Conservation (phyloP, 179 eudicot species). For the Actinidia arguta region DNA sequence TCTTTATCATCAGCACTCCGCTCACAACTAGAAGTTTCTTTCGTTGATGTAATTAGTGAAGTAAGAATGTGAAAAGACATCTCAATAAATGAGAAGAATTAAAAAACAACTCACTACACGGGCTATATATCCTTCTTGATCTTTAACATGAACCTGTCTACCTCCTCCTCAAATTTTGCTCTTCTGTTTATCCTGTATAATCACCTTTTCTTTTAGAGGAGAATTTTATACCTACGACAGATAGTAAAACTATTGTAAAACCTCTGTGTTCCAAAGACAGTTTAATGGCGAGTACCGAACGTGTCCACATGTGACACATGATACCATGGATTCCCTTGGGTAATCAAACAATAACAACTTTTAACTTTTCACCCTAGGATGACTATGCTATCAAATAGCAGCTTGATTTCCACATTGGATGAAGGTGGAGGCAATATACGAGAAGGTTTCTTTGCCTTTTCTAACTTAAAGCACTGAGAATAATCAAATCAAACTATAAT, state of each 20-base stretch:
- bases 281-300: background rate
- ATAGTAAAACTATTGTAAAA: background rate
- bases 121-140: slow-evolving; percentile 72
- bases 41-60: slow-evolving; percentile 43
- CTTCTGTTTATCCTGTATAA: slow-evolving; percentile 69
- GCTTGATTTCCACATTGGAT: slow-evolving; percentile 54
- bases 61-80: slow-evolving; percentile 2
- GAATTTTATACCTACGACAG: background rate
- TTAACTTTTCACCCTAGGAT: slow-evolving; percentile 60
- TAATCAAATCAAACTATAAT: slow-evolving; percentile 21
- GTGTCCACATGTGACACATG: slow-evolving; percentile 5
- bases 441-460: slow-evolving; percentile 67
- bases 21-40: slow-evolving; percentile 85
- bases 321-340: slow-evolving; percentile 61
- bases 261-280: slow-evolving; percentile 6
- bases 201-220: background rate
- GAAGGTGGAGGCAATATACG: slow-evolving; percentile 70
- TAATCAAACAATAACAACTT: slow-evolving; percentile 66
- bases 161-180: slow-evolving; percentile 75
- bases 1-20: slow-evolving; percentile 56
- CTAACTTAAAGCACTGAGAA: slow-evolving; percentile 88
- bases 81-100: background rate
- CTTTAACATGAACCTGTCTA: slow-evolving; percentile 75
- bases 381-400: slow-evolving; percentile 46
- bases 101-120: background rate